Evolutionary conservation across 164 flowering plant genomes (phyloP).

Genomic region (Aristolochia californica): DNA sequence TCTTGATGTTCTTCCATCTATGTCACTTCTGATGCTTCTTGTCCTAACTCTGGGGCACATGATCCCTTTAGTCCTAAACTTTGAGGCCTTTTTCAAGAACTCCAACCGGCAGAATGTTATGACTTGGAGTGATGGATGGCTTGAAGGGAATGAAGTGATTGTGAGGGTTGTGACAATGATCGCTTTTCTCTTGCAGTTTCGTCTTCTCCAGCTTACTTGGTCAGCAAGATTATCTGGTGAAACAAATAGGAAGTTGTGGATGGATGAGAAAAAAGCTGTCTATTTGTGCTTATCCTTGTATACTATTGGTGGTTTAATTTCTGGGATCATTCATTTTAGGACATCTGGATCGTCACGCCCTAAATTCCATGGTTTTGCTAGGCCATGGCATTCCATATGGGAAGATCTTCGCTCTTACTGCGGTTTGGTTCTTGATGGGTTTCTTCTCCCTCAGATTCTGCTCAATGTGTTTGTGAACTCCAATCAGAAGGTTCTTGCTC

Average conservation of each 20-base stretch:
- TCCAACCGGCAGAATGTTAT: conserved; percentile 14
- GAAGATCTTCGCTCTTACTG: conserved; percentile 39
- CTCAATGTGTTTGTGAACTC: conserved; percentile 39
- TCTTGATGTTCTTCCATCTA: conserved; percentile 33
- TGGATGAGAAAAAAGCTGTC: conserved; percentile 33
- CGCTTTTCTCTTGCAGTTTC: conserved; percentile 42
- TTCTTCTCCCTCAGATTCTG: conserved; percentile 58
- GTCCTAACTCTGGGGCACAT: conserved; percentile 50
- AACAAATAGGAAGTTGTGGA: conserved; percentile 21
- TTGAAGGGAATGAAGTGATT: conserved; percentile 42
- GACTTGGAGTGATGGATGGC: conserved; percentile 31
- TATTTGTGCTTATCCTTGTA: conserved; percentile 28
- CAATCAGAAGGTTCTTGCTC: conserved; percentile 29
- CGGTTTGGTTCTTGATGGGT: conserved; percentile 56
- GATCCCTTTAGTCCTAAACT: conserved; percentile 50
- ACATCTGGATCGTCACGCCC: not conserved
- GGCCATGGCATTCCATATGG: conserved; percentile 22
- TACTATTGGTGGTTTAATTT: conserved; percentile 28
- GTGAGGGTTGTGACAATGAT: conserved; percentile 41
- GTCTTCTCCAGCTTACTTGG: conserved; percentile 52
- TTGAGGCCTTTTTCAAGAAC: conserved; percentile 33
- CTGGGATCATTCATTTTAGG: conserved; percentile 19
- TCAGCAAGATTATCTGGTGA: conserved; percentile 25
- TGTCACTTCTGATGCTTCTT: conserved; percentile 52
- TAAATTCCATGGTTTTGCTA: not conserved